phyloP scores from a whole-genome alignment of 1,139 yeast species.

The Hyphopichia wangnamkhiaoensis region DNA sequence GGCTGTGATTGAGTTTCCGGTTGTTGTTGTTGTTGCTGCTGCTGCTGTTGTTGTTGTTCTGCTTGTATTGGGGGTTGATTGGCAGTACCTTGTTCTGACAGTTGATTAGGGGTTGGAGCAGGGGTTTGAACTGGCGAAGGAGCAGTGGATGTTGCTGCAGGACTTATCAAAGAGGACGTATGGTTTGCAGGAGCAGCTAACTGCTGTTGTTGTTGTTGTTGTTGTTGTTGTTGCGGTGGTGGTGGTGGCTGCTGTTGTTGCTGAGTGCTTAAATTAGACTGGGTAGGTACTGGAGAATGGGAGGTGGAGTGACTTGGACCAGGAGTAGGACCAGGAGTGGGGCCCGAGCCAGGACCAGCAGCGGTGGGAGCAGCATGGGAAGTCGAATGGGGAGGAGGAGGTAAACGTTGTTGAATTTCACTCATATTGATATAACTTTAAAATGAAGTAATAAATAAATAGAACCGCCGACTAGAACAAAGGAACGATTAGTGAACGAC shows the following conservation, averaged over 20 bases:
- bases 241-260: too few relatives aligned
- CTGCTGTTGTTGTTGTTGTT: too few relatives aligned
- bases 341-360: slow-evolving; percentile 1
- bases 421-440: slow-evolving; percentile 20
- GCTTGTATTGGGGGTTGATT: neutral
- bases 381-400: slow-evolving; percentile 16
- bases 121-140: slow-evolving; percentile 4
- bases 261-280: too few relatives aligned
- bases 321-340: slow-evolving; percentile 1
- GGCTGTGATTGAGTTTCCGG: slow-evolving; percentile 2
- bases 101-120: neutral
- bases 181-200: too few relatives aligned
- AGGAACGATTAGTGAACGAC: too few relatives aligned
- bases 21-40: slow-evolving; percentile 5
- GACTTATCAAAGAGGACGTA: too few relatives aligned
- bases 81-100: too few relatives aligned
- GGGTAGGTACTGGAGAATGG: neutral
- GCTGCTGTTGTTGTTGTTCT: slow-evolving; percentile 1
- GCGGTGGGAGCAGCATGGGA: slow-evolving; percentile 9
- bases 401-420: slow-evolving; percentile 32
- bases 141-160: slow-evolving; percentile 1
- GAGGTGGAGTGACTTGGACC: neutral
- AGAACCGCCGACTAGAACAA: too few relatives aligned
- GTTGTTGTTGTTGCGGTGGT: too few relatives aligned
- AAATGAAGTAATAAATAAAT: too few relatives aligned